A percentile compares a stretch with the other conserved stretches of the same genome.
phyloP scores from a whole-genome alignment of 192 early-diverging fungal species.

The Entophlyctis luteolus region DNA sequence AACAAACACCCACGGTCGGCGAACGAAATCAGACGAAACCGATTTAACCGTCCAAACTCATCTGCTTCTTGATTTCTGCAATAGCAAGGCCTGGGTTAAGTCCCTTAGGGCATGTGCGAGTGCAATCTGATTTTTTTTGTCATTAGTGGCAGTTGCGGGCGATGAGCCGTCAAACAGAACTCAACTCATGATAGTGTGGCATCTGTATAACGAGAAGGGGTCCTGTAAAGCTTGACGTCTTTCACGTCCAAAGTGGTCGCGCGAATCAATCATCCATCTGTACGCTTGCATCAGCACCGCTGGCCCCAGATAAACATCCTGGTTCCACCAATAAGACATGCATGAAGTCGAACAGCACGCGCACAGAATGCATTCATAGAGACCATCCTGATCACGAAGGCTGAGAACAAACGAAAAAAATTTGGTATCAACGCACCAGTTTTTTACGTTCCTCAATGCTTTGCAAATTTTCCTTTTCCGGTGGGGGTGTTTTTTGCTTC shows the following conservation, averaged over 20 bases:
- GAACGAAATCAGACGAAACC: not conserved
- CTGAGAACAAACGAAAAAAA: not conserved
- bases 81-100: conserved; percentile 96
- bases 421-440: conserved; percentile 32
- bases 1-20: not conserved
- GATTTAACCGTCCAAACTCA: conserved; percentile 62
- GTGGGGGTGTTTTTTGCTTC: conserved; percentile 74
- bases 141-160: too few relatives aligned
- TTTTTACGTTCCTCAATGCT: conserved; percentile 92
- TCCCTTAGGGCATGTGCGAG: conserved; percentile 96
- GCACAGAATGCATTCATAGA: conserved; percentile 97
- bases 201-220: conserved; percentile 94
- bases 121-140: conserved; percentile 77
- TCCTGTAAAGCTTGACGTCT: conserved; percentile 86
- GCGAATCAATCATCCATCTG: conserved; percentile 97
- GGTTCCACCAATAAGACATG: conserved; percentile 97
- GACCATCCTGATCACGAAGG: conserved; percentile 63
- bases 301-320: conserved; percentile 81
- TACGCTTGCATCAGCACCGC: conserved; percentile 96
- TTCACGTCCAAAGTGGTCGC: conserved; percentile 85
- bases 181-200: conserved; percentile 92
- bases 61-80: conserved; percentile 91
- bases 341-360: conserved; percentile 96
- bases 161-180: not conserved
- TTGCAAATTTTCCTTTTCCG: conserved; percentile 85